These are phyloP conservation scores for Echites panduratus DNA, from an alignment of 257 asterid species.

Conservation along the genomic window DNA sequence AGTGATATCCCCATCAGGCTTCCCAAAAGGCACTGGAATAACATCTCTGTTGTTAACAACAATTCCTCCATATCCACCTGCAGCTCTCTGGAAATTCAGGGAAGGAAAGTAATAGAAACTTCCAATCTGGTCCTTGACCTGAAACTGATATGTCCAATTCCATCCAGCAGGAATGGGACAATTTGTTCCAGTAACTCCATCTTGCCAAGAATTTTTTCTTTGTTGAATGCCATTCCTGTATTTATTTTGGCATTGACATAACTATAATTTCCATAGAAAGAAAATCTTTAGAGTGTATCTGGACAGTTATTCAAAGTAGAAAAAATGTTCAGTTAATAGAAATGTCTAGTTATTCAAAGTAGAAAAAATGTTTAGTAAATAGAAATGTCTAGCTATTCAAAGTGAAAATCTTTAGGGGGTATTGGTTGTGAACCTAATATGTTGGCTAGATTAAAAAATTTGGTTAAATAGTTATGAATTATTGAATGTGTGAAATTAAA, in stretches of 20 bases:
- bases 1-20: slow-evolving; percentile 80
- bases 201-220: slow-evolving; percentile 88
- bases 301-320: too few relatives aligned
- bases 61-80: slow-evolving; percentile 89
- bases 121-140: slow-evolving; percentile 93
- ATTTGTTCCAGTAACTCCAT: slow-evolving; percentile 89
- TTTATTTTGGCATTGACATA: slow-evolving; percentile 10
- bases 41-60: slow-evolving; percentile 67
- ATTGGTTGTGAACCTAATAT: too few relatives aligned
- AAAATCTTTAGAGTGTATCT: not conserved
- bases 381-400: too few relatives aligned
- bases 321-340: too few relatives aligned
- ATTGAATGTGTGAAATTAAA: too few relatives aligned
- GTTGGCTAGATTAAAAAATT: too few relatives aligned
- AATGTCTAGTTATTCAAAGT: too few relatives aligned
- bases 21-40: slow-evolving; percentile 68
- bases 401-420: too few relatives aligned
- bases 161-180: slow-evolving; percentile 94
- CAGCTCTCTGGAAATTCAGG: slow-evolving; percentile 61
- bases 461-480: too few relatives aligned
- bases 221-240: slow-evolving; percentile 93
- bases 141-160: slow-evolving; percentile 98
- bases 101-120: slow-evolving; percentile 93
- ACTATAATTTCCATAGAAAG: not conserved
- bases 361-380: too few relatives aligned